A percentile compares a stretch with the other conserved stretches of the same genome.
Evolutionary conservation across 805 yeast species (phyloP).

Genomic region (Grigorovia transvaalensis): DNA sequence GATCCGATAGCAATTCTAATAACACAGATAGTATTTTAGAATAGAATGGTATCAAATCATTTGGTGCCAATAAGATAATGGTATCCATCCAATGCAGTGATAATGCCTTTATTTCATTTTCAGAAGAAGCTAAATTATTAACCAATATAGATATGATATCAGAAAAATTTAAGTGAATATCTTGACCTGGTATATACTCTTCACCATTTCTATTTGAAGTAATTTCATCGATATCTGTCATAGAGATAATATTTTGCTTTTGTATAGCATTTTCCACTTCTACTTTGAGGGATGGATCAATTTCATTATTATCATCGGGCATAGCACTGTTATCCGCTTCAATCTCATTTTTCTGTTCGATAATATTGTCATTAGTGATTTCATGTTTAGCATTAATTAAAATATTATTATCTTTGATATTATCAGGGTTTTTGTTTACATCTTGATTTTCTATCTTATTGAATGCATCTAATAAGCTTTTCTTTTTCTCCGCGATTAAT

Average conservation of each 20-base stretch:
- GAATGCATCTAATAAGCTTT: slow-evolving; percentile 21
- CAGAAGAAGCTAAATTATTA: slow-evolving; percentile 66
- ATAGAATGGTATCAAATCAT: slow-evolving; percentile 59
- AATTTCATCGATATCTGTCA: slow-evolving; percentile 1
- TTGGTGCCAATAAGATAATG: slow-evolving; percentile 58
- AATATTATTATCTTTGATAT: not conserved
- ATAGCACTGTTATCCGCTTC: not conserved
- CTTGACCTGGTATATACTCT: slow-evolving; percentile 65
- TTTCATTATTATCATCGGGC: not conserved
- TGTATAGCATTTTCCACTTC: slow-evolving; percentile 11
- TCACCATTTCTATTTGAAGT: slow-evolving; percentile 35
- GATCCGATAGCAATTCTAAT: slow-evolving; percentile 50
- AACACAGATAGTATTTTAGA: slow-evolving; percentile 67
- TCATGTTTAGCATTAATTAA: not conserved
- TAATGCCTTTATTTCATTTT: slow-evolving; percentile 65
- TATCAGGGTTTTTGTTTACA: not conserved
- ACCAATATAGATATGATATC: slow-evolving; percentile 72
- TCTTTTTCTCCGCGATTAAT: slow-evolving; percentile 26
- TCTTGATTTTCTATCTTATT: not conserved
- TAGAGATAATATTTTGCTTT: slow-evolving; percentile 1
- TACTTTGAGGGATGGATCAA: not conserved
- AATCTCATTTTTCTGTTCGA: not conserved
- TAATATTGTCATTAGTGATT: not conserved
- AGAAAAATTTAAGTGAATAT: slow-evolving; percentile 68
- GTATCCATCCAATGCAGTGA: slow-evolving; percentile 76